These are phyloP conservation scores for Colletotrichum magnum DNA, from an alignment of 2,329 filamentous ascomycete genomes.

Conservation along the genomic window DNA sequence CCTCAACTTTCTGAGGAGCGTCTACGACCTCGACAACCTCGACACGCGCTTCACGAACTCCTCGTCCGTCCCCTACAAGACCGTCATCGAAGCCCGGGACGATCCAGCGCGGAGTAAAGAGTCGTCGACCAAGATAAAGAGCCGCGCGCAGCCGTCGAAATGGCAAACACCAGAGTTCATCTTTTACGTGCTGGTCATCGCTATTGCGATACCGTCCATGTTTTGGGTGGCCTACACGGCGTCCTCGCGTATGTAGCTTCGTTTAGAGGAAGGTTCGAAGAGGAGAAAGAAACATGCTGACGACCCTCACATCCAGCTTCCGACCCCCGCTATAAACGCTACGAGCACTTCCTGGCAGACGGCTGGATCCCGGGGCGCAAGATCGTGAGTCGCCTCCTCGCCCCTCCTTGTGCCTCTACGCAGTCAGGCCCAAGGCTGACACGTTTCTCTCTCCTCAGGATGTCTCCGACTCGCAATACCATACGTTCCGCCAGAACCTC, in stretches of 20 bases:
- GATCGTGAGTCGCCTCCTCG: conserved; percentile 71
- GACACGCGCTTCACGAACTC: conserved; percentile 77
- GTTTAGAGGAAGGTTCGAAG: background rate
- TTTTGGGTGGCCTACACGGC: conserved; percentile 91
- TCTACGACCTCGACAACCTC: conserved; percentile 77
- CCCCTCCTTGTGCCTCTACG: background rate
- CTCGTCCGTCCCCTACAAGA: conserved; percentile 76
- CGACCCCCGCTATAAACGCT: conserved; percentile 85
- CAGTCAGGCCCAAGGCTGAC: conserved; percentile 27
- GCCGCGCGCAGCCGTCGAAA: conserved; percentile 72
- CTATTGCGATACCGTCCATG: conserved; percentile 83
- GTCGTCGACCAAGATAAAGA: conserved; percentile 58
- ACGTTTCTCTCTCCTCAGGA: conserved; percentile 71
- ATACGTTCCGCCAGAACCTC: conserved; percentile 86
- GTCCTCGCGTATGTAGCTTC: conserved; percentile 76
- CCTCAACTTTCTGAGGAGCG: conserved; percentile 60
- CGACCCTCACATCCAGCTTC: conserved; percentile 66
- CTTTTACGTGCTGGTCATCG: conserved; percentile 81
- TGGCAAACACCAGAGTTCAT: conserved; percentile 92
- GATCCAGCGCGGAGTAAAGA: conserved; percentile 54
- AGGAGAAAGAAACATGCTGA: background rate
- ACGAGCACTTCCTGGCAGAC: conserved; percentile 76
- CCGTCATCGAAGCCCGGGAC: conserved; percentile 65
- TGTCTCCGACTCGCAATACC: conserved; percentile 90
- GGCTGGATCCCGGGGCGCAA: conserved; percentile 95